Base-by-base conservation (phyloP, 768 basidiomycete genomes). In the Termitomyces bulborhizus region DNA sequence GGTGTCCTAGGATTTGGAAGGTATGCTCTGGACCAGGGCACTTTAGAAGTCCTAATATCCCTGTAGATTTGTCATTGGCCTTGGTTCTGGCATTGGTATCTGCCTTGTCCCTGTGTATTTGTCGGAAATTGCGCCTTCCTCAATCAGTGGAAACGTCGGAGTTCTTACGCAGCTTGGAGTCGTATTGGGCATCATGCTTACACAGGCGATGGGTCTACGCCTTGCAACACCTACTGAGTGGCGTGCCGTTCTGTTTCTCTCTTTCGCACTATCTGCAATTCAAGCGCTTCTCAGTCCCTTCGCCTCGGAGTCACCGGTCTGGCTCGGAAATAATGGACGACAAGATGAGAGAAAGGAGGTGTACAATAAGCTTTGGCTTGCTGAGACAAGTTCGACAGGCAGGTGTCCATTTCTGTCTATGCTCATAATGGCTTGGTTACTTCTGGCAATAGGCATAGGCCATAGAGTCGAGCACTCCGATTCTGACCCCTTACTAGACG, bases 21-120 rank as follows among this genome's bases (percentile, higher is more conserved):
- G 86, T 83, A 65, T 51, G 76, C 60, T 13, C n/a, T 40, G 3
- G 9, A 39, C 12, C 6, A 29, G 27, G 27, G 39, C 12, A 11
- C n/a, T 40, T 29, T 27, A 16, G 13, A 37, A 37, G 36, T 29
- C 54, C 48, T 34, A 24, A 46, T 46, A 7, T 6, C 4, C n/a
- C 24, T 34, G 54, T 59, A 88, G 87, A 62, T 73, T 85, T 55
- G 62, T 89, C 32, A 79, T 85, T 9, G 87, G 90, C n/a, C 61
- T 86, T 16, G 85, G 83, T 29, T 81, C 87, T 41, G 88, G 90
- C 40, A 64, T 90, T 53, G 86, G 86, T 36, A 68, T 91, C 6
- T 89, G 88, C 60, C 82, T 91, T n/a, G 82, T 83, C 3, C 94
- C 94, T 9, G 78, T 94, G 36, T 94, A 83, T 69, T 75, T 96